Conservation (phyloP, 441 rosid species). For the Corymbia calophylla region DNA sequence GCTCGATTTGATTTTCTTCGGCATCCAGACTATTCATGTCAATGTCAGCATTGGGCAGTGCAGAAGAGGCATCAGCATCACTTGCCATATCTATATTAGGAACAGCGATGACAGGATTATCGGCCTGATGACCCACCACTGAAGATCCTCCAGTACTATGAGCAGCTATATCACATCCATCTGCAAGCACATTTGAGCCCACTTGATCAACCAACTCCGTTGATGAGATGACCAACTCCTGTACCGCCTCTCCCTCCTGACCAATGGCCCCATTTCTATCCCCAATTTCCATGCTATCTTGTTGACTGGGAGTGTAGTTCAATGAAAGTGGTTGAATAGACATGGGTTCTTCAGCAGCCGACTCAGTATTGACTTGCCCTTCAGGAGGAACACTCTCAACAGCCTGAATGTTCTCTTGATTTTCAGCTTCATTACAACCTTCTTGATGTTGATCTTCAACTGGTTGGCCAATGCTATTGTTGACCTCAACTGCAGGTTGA, state of each 20-base stretch:
- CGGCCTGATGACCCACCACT: slow-evolving; percentile 19
- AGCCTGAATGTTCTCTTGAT: slow-evolving; percentile 24
- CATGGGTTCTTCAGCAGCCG: slow-evolving; percentile 33
- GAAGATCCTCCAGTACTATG: slow-evolving; percentile 22
- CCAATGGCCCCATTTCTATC: slow-evolving; percentile 42
- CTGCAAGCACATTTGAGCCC: slow-evolving; percentile 26
- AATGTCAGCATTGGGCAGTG: slow-evolving; percentile 52
- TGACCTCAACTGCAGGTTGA: slow-evolving; percentile 35
- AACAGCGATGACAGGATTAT: slow-evolving; percentile 12
- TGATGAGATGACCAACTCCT: slow-evolving; percentile 38
- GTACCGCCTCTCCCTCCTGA: slow-evolving; percentile 33
- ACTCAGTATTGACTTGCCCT: slow-evolving; percentile 28
- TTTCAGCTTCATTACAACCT: slow-evolving; percentile 22
- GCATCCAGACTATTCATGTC: slow-evolving; percentile 69
- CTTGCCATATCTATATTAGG: slow-evolving; percentile 33
- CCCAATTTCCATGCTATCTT: slow-evolving; percentile 75
- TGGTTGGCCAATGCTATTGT: slow-evolving; percentile 39
- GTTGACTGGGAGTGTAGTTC: slow-evolving; percentile 44
- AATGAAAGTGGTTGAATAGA: slow-evolving; percentile 47
- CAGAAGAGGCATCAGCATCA: slow-evolving; percentile 23
- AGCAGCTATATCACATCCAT: slow-evolving; percentile 25
- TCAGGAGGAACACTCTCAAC: slow-evolving; percentile 27
- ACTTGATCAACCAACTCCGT: slow-evolving; percentile 30
- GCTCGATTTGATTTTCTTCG: slow-evolving; percentile 51
- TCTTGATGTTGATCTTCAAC: slow-evolving; percentile 45